Percentiles rank a stretch among this genome's conserved stretches.
Evolutionary conservation across 345 rosid species (phyloP).

Genomic region (Raphanus sativus): DNA sequence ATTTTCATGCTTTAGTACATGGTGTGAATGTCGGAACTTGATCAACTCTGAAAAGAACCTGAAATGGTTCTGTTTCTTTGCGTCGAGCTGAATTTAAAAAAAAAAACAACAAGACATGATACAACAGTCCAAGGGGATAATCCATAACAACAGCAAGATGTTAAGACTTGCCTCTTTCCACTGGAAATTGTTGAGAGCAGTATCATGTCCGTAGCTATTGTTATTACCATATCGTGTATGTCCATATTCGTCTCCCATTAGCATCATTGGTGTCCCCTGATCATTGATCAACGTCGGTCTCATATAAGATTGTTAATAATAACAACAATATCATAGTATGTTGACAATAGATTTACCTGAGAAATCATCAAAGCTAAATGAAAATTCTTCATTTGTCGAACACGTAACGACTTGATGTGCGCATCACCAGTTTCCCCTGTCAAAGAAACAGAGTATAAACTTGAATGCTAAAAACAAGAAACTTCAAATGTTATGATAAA

Average conservation of each 20-base stretch:
- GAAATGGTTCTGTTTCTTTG: conserved; percentile 55
- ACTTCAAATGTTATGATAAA: neutral
- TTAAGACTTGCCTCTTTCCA: conserved; percentile 60
- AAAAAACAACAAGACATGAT: neutral
- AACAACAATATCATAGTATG: neutral
- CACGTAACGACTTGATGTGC: conserved; percentile 64
- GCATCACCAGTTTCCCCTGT: conserved; percentile 77
- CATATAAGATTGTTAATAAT: conserved; percentile 2
- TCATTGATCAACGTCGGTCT: conserved; percentile 13
- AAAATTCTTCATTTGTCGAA: conserved; percentile 87
- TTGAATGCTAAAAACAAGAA: conserved; percentile 6
- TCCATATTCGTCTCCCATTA: conserved; percentile 96
- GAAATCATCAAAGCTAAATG: conserved; percentile 88
- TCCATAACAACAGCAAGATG: neutral
- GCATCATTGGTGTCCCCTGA: conserved; percentile 94
- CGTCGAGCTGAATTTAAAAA: conserved; percentile 51
- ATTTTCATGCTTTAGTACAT: conserved; percentile 52
- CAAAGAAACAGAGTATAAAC: conserved; percentile 21
- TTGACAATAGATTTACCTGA: conserved; percentile 52
- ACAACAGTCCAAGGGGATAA: neutral
- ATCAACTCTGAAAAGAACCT: conserved; percentile 81
- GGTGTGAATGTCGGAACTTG: conserved; percentile 56
- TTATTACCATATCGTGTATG: conserved; percentile 90
- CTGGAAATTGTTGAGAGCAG: conserved; percentile 76
- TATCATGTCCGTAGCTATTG: conserved; percentile 94